Percentiles rank a stretch among this genome's conserved stretches.
Conservation (phyloP, 2,329 filamentous ascomycete species). For the Didymella exigua region DNA sequence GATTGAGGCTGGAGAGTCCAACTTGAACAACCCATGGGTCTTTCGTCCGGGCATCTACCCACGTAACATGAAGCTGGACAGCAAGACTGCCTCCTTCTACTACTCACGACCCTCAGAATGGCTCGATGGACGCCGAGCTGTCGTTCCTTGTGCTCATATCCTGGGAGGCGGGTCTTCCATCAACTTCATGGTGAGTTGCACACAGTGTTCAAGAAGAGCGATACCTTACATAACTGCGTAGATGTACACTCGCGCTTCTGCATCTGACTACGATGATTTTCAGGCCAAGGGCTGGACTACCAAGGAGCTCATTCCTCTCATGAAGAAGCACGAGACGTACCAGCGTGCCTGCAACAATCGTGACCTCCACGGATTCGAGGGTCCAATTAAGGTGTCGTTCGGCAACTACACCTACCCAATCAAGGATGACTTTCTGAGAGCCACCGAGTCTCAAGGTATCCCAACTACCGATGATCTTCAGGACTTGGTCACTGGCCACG, state of each 20-base stretch:
- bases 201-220: neutral
- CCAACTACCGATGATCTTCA: constrained; percentile 77
- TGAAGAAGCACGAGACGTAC: constrained; percentile 83
- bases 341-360: constrained; percentile 61
- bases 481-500: constrained; percentile 69
- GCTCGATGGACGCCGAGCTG: constrained; percentile 71
- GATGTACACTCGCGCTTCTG: constrained; percentile 76
- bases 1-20: constrained; percentile 74
- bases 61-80: constrained; percentile 79
- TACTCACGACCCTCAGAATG: constrained; percentile 76
- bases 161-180: constrained; percentile 75
- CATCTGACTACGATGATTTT: constrained; percentile 78
- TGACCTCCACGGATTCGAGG: constrained; percentile 76
- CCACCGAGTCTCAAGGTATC: constrained; percentile 74
- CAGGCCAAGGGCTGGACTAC: constrained; percentile 80
- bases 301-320: constrained; percentile 74
- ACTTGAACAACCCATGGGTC: constrained; percentile 78
- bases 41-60: constrained; percentile 78
- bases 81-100: constrained; percentile 82
- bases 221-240: constrained; percentile 30
- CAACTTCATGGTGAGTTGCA: constrained; percentile 69
- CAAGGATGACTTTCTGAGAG: constrained; percentile 79
- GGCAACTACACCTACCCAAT: constrained; percentile 80
- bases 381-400: constrained; percentile 82
- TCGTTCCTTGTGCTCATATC: constrained; percentile 76